Evolutionary conservation across 1,139 yeast species (phyloP), one percentile per base, ranked within the genome.

Genomic region (Sugiyamaella japonica): DNA sequence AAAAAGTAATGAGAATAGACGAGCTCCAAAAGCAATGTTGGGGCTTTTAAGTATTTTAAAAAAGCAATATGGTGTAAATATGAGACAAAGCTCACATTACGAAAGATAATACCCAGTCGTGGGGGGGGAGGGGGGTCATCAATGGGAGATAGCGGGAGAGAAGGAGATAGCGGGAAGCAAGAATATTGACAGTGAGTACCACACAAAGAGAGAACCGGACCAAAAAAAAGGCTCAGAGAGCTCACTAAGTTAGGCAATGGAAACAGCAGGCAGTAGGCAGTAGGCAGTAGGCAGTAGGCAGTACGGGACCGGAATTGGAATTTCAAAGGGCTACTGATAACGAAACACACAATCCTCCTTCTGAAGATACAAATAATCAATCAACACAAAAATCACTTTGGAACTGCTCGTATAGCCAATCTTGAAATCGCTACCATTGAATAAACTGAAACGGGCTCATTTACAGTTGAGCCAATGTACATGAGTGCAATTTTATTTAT

Each of bases 1-100:
- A 32, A 45, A 45, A 45, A 38, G 41, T n/a, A 45, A 23, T 36
- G 34, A 4, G 13, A 45, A 45, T 44, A 34, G 48, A 44, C 39
- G 39, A 44, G 12, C 1, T 3, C 6, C 10, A 37, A 37, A 37
- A 37, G 15, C n/a, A 37, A 37, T 8, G 13, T 9, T 37, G 3
- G 17, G 15, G 17, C 7, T 6, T 37, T 8, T 15, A 37, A n/a
- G 15, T 15, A 17, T 15, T 39, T 32, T 6, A 16, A 32, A 44
- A 45, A 45, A 45, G 49, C 40, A 45, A 45, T n/a, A 16, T 17
- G 41, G 25, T 13, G 36, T 31, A 31, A 10, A 31, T 31, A 10
- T 10, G 12, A 31, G 12, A 20, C 25, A 29, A 12, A 29, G 34
- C 34, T 29, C 34, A 12, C n/a, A 29, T 20, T 20, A 20, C 25